Base-by-base conservation (phyloP, 2,329 filamentous ascomycete species). In the Plenodomus biglobosus region DNA sequence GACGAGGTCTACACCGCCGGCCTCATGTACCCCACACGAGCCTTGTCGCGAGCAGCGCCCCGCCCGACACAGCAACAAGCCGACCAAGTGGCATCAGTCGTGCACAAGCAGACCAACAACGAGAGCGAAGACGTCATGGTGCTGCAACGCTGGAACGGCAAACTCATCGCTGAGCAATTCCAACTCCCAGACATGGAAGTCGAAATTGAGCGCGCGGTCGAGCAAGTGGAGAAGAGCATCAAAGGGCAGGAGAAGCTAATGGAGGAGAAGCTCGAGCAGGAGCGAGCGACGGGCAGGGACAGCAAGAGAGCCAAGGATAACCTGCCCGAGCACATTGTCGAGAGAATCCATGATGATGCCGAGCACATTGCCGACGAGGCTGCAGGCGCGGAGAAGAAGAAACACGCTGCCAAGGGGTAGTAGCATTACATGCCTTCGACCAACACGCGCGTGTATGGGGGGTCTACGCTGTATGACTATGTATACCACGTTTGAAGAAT, bases 1-100 rank as follows among this genome's bases (percentile, higher is more conserved):
- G 88, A 96, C 68, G 75, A 84, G 42, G 77, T 95, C 42, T 99
- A 97, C 69, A 74, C 80, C 1, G 73, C 74, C 15, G 77, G 76
- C 20, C 68, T 79, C 19, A 72, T 76, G 51, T 72, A 78, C 44
- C 70, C 73, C 1, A 72, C 73, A 1, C 70, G 74, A 34, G 45
- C 70, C 24, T 60, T 70, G 15, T 72, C 73, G 1, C 70, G 75
- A 35, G 68, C 69, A 4, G 72, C 73, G 1, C 65, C 67, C 2
- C 50, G 50, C 0, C 74, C 75, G 1, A 70, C 69, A 5, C 52
- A 55, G 7, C 59, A 71, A 20, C 71, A 77, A 41, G 68, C 70
- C 10, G 60, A 72, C 34, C 52, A 69, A 19, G 68, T 78, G 2
- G 71, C 71, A 1, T 48, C 61, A 2, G 64, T 70, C 1, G 68